These are phyloP conservation scores for Linnemannia hyalina DNA, from an alignment of 192 early-diverging fungal genomes.

Conservation along the genomic window DNA sequence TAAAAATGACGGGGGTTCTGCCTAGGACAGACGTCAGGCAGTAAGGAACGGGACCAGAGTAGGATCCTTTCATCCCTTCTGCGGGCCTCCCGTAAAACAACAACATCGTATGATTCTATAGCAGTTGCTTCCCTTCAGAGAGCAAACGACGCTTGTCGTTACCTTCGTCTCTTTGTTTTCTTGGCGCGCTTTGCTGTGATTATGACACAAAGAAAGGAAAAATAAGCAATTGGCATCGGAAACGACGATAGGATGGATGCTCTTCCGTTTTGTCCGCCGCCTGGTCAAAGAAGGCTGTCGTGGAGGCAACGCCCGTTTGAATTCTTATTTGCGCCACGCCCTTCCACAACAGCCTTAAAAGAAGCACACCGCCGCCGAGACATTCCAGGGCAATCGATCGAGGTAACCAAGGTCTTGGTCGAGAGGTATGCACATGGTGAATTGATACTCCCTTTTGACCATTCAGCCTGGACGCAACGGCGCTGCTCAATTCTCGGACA, in stretches of 20 bases:
- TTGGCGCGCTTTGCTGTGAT: not conserved
- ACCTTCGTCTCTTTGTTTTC: not conserved
- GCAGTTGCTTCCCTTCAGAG: no score
- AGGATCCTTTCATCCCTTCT: no score
- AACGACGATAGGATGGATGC: no score
- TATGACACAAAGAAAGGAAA: no score
- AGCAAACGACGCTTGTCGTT: no score
- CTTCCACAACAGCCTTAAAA: not conserved
- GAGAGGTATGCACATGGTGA: not conserved
- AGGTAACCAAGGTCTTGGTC: no score
- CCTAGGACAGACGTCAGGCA: not conserved
- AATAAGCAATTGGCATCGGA: no score
- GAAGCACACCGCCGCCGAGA: not conserved
- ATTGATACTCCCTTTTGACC: not conserved
- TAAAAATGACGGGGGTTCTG: not conserved
- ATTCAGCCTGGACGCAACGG: not conserved
- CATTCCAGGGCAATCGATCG: not conserved
- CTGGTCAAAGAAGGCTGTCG: no score
- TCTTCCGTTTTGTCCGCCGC: no score
- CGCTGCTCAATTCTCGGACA: no score
- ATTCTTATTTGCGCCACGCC: not conserved
- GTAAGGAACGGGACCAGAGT: not conserved
- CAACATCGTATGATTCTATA: not conserved
- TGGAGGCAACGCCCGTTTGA: no score
- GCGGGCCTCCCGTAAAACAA: no score